These are phyloP conservation scores for Dendrobium chrysotoxum DNA, from an alignment of 106 monocot genomes.

Conservation along the genomic window DNA sequence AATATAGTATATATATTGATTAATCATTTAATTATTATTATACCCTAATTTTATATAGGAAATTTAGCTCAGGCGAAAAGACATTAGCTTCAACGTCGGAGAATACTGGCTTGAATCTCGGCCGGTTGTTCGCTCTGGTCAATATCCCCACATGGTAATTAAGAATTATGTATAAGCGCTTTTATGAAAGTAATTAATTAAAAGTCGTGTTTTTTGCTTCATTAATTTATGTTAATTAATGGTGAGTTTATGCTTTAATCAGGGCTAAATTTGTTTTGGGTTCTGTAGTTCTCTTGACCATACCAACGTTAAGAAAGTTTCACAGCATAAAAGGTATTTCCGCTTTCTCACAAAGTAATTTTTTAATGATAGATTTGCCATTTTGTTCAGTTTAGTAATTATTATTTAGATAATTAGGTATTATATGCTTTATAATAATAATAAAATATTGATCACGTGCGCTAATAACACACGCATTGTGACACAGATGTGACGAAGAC, in stretches of 20 bases:
- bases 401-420: too few relatives aligned
- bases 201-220: neutral
- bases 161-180: neutral
- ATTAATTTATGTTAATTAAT: neutral
- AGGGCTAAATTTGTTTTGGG: neutral
- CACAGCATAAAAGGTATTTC: neutral
- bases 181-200: neutral
- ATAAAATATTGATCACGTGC: too few relatives aligned
- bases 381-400: too few relatives aligned
- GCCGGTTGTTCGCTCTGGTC: neutral
- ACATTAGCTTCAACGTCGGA: neutral
- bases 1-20: too few relatives aligned
- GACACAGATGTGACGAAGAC: constrained; percentile 10
- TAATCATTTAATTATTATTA: too few relatives aligned
- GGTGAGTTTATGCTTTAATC: neutral
- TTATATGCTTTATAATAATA: too few relatives aligned
- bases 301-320: neutral
- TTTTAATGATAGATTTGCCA: neutral
- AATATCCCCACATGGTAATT: neutral
- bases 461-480: too few relatives aligned
- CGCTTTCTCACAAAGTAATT: neutral
- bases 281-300: neutral
- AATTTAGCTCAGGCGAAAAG: too few relatives aligned
- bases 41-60: too few relatives aligned
- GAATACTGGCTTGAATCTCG: neutral